Evolutionary conservation across 352 stramenopile species (phyloP), one percentile per base, ranked within the genome.

Genomic region (Pythium dissimile): DNA sequence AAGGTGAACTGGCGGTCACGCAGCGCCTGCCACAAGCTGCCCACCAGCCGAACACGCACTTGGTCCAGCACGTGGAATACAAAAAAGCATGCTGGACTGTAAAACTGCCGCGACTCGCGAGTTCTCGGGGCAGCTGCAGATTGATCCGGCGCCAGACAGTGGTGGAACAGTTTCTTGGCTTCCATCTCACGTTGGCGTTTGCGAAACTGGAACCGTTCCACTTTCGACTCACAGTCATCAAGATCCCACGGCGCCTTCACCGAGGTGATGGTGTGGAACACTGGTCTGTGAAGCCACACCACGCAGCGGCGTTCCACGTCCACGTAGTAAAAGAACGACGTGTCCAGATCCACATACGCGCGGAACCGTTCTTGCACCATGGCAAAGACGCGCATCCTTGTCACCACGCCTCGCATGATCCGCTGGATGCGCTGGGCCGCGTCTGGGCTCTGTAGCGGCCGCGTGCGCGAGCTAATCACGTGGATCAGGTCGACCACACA

Each of bases 291-390:
- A 2, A 88, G 71, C 26, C 71, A 54, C 15, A 89, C 41, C 11
- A 63, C 41, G 2, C 60, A 68, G 11, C 54, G 73, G 9, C 69
- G 21, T 10, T 60, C 50, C 0, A 28, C 71, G 50, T 91, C 75
- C 8, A 75, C 63, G 37, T 86, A 91, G 62, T 88, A 91, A 47
- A 68, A 86, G n/a, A 83, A 56, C 0, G 34, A 52, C 9, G 81
- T 88, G 8, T 66, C 44, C 2, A 63, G 21, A 47, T 91, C 81
- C 9, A 81, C 41, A 41, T 76, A 54, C 37, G 59, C 49, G 2
- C 53, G 42, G 34, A 83, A 88, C 12, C 77, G 75, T 1, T 61
- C 46, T n/a, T 62, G 58, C 21, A 88, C 59, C 30, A 67, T 65
- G 20, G 31, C 28, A 11, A 71, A 54, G 9, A 86, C 48, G n/a